phyloP scores from a whole-genome alignment of 2,329 filamentous ascomycete species.

The Drechmeria coniospora region DNA sequence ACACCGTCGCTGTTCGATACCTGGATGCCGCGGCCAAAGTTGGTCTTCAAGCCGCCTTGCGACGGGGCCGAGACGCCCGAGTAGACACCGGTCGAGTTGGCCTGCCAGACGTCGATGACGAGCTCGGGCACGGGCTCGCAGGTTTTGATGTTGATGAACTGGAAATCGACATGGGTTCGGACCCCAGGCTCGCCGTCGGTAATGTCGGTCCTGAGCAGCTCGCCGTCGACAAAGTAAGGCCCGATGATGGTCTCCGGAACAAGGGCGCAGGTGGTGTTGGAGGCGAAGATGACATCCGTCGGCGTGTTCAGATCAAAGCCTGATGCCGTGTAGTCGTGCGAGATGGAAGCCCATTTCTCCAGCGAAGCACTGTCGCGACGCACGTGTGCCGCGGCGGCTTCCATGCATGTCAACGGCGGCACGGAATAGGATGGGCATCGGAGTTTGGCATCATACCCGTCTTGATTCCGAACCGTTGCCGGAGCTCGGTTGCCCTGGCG shows the following conservation, averaged over 20 bases:
- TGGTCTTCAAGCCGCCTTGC: conserved; percentile 20
- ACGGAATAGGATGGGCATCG: too few species aligned
- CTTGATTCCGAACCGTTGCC: conserved; percentile 3
- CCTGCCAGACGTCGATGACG: conserved; percentile 29
- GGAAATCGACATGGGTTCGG: conserved; percentile 23
- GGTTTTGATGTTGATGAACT: conserved; percentile 25
- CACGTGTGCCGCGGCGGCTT: too few species aligned
- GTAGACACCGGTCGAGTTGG: conserved; percentile 30
- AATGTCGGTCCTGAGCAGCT: conserved; percentile 22
- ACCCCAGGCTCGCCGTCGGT: conserved; percentile 24
- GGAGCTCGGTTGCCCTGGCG: conserved; percentile 4
- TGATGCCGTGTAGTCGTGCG: conserved; percentile 2
- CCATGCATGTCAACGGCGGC: too few species aligned
- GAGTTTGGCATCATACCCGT: conserved; percentile 2
- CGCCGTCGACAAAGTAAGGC: conserved; percentile 17
- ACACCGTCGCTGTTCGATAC: conserved; percentile 23
- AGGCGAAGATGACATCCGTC: conserved; percentile 3
- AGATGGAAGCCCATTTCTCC: conserved; percentile 1
- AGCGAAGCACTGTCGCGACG: conserved; percentile 3
- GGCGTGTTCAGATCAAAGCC: conserved; percentile 4
- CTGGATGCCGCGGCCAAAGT: conserved; percentile 25
- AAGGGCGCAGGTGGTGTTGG: conserved; percentile 6
- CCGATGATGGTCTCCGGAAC: conserved; percentile 6
- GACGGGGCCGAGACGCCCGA: conserved; percentile 20
- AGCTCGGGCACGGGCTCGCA: conserved; percentile 23